These are phyloP conservation scores for Gonapodya prolifera DNA, from an alignment of 192 early-diverging fungal genomes.

Conservation along the genomic window DNA sequence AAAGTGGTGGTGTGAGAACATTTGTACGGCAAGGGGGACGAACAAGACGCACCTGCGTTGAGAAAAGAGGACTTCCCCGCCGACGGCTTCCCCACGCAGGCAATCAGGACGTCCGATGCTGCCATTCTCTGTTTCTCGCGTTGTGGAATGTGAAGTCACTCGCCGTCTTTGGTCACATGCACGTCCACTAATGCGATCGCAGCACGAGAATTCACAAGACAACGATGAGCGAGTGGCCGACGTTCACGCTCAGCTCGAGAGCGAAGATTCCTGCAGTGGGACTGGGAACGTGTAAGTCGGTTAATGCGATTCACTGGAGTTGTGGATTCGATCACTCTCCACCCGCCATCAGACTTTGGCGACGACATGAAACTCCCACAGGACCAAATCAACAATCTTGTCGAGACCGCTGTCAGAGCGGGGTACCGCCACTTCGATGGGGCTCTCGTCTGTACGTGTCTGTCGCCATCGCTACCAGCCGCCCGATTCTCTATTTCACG, in stretches of 20 bases:
- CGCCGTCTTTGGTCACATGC: not conserved
- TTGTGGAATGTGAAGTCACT: not conserved
- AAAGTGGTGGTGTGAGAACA: not conserved
- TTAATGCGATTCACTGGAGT: not conserved
- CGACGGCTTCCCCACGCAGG: constrained; percentile 29
- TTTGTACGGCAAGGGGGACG: not conserved
- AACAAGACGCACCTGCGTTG: constrained; percentile 42
- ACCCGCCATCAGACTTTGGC: too few species aligned
- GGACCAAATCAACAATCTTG: not conserved
- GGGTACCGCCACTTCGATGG: constrained; percentile 69
- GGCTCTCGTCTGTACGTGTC: constrained; percentile 19
- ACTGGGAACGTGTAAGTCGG: not conserved
- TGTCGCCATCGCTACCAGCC: not conserved
- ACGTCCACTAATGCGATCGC: not conserved
- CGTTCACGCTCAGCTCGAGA: not conserved
- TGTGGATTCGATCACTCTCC: not conserved
- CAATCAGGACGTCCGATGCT: constrained; percentile 10
- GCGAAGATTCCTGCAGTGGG: not conserved
- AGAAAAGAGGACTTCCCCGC: constrained; percentile 75
- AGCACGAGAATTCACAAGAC: not conserved
- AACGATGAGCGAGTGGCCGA: not conserved
- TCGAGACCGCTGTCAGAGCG: not conserved
- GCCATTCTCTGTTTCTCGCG: not conserved
- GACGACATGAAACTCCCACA: too few species aligned
- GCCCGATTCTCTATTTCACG: too few species aligned